Percentiles rank a stretch among this genome's conserved stretches.
phyloP scores from a whole-genome alignment of 75 land plant species.

The Sequoiadendron giganteum region DNA sequence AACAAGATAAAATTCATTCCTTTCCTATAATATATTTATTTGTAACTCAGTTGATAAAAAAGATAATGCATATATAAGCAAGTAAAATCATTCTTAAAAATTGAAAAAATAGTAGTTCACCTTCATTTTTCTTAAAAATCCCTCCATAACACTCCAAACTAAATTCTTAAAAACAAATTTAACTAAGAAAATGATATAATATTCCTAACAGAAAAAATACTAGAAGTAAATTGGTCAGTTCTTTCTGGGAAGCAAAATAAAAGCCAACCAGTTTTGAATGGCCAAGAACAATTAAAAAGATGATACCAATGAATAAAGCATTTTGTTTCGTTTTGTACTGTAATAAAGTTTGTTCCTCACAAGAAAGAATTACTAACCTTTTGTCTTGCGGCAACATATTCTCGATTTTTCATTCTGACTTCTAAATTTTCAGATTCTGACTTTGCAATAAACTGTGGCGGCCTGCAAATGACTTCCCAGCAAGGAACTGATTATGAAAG shows the following conservation, averaged over 20 bases:
- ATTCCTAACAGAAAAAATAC: neutral
- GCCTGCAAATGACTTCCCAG: slow-evolving; percentile 16
- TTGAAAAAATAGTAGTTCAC: no score
- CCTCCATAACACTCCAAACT: no score
- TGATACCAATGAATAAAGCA: neutral
- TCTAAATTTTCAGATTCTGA: slow-evolving; percentile 21
- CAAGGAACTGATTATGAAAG: slow-evolving; percentile 19
- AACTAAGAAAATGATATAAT: no score
- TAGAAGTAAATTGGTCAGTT: neutral
- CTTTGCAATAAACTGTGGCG: slow-evolving; percentile 18
- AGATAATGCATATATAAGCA: no score
- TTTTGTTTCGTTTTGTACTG: neutral
- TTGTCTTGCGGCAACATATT: neutral
- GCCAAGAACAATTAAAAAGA: neutral
- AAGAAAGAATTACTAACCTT: neutral
- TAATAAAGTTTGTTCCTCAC: neutral
- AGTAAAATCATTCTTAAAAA: no score
- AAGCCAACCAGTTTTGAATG: neutral
- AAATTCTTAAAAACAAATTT: no score
- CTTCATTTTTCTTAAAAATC: no score
- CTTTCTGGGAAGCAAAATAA: neutral
- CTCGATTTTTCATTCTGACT: neutral
- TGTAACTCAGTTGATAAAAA: no score
- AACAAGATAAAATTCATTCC: no score
- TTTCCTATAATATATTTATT: no score